Evolutionary conservation across 2,329 filamentous ascomycete species (phyloP).

Genomic region (Cucurbitaria berberidis): DNA sequence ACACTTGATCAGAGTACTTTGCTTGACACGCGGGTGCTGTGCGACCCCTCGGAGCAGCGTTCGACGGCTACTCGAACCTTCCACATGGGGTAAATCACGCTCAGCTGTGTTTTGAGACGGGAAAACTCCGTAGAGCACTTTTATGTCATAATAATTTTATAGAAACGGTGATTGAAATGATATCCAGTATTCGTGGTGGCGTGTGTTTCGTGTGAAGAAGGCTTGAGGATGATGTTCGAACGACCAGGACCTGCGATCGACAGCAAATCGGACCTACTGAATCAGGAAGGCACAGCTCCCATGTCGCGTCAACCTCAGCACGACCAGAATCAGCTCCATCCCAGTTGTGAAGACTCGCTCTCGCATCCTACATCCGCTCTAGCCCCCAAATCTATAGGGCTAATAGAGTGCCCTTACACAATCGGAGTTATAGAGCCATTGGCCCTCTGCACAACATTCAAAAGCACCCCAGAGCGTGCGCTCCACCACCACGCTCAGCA

Average conservation of each 20-base stretch:
- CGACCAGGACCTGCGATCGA: neutral
- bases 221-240: neutral
- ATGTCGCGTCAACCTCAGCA: neutral
- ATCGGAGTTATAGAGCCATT: conserved; percentile 9
- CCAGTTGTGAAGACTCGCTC: neutral
- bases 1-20: neutral
- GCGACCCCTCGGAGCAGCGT: neutral
- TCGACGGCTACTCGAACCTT: neutral
- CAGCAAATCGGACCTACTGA: neutral
- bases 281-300: neutral
- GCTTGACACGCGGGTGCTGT: neutral
- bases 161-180: neutral
- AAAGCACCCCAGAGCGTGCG: neutral
- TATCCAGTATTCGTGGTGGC: neutral
- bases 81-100: neutral
- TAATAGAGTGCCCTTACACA: neutral
- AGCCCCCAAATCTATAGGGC: neutral
- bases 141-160: neutral
- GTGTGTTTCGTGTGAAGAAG: neutral
- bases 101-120: neutral
- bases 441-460: conserved; percentile 1
- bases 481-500: conserved; percentile 5
- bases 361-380: neutral
- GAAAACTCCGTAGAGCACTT: neutral
- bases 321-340: neutral